Base-by-base conservation (phyloP, 1,284 basidiomycete genomes). In the Gymnopus androsaceus region DNA sequence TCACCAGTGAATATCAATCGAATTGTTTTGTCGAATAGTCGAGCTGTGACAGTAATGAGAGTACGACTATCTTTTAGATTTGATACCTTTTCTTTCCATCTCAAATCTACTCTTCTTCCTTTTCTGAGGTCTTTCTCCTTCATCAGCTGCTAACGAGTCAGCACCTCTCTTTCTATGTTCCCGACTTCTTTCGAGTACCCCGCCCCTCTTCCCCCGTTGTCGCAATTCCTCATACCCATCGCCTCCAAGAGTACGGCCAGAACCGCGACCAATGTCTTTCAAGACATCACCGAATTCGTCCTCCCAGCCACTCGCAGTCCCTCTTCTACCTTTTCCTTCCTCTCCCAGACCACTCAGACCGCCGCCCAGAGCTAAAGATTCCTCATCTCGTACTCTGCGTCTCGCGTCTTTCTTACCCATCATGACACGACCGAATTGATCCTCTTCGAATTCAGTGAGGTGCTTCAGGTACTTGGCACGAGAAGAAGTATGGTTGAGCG, bases 401-500 rank as follows among this genome's bases (percentile, higher is more conserved):
- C 82, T 85, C 19, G 83, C 83, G 54, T 98, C 96, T 67, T 87
- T 88, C 80, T 98, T 98, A 70, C 88, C 92, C 82, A 95, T 90
- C 59, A 96, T 83, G 54, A 98, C 71, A 54, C 96, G 86, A 27
- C 91, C 94, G 76, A 98, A 95, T 72, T 98, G 96, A 54, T 94
- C 92, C 72, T 98, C 96, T 74, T 99, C 96, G 72, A 93, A 99
- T 61, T 94, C 90, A 51, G 85, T 85, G 76, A 98, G 88, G 12
- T 88, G 83, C 63, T 87, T 84, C 58, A 98, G 78, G 60, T 93
- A 87, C 33, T 85, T 81, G 8, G 90, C 90, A 23, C 92, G 87
- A 19, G 80, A 77, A 1, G 87, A 89, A 40, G 70, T 49, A 55
- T 60, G 55, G 19, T 72, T 72, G 14, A 83, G 76, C 53, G 77